Evolutionary conservation across 257 asterid genomes (phyloP), one percentile per base, ranked within the genome.

Genomic region (Fraxinus anomala): DNA sequence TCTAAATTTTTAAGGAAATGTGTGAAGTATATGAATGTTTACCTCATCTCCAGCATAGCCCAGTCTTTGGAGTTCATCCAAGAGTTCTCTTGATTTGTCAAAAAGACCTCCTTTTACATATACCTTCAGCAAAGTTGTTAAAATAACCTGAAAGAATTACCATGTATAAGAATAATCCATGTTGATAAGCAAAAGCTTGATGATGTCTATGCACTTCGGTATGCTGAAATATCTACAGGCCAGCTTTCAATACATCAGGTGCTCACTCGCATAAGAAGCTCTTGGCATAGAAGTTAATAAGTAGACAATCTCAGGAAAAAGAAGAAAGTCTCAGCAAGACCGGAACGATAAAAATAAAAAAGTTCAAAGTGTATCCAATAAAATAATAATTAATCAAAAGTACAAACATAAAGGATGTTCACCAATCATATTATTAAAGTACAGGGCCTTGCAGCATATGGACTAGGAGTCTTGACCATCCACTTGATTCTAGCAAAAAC

Each of bases 41-140:
- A 94, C 98, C 98, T 95, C 99, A 88, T 92, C 93, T 77, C 87
- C 90, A 75, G 96, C 97, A 74, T 90, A 89, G 73, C 98, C 98
- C 82, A 88, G 77, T 82, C 86, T 84, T 79, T 91, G 91, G 87
- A 95, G 83, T 82, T 95, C 96, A 82, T 83, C 82, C 74, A 95
- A 80, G 42, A 95, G 86, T 83, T 86, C 90, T 83, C 97, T 91
- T 71, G 99, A 89, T 87, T 91, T 93, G 80, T 90, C 97, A 86
- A 93, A 91, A 84, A 93, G 87, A 69, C 92, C 90, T 63, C 93
- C 89, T 86, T 84, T 93, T 73, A 89, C 98, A 76, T 91, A 91
- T 76, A 91, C 99, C 83, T 95, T 95, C 80, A 95, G 87, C 79
- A 91, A 83, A 85, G 99, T 95, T 49, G 98, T 91, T 51, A 91